Evolutionary conservation across 2,329 filamentous ascomycete genomes (phyloP).

Genomic region (Ceratocystis cacaofunesta): DNA sequence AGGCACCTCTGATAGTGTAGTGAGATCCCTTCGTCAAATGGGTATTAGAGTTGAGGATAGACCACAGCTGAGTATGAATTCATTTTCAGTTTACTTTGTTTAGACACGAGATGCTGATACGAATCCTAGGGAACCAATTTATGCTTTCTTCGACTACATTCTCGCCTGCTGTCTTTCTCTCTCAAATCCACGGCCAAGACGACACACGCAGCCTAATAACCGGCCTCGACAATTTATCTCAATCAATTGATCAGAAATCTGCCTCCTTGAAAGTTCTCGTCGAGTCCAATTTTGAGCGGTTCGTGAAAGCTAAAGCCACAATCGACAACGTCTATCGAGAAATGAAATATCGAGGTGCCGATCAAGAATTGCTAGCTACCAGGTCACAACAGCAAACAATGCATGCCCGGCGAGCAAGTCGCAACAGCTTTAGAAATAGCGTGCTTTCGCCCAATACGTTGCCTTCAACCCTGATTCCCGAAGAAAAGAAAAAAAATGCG

Average conservation of each 20-base stretch:
- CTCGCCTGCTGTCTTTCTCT: constrained; percentile 79
- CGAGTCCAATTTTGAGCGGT: constrained; percentile 95
- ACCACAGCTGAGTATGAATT: constrained; percentile 49
- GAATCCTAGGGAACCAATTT: constrained; percentile 62
- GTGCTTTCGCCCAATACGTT: constrained; percentile 23
- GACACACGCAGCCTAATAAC: constrained; percentile 67
- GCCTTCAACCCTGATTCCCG: constrained; percentile 26
- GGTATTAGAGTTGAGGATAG: constrained; percentile 79
- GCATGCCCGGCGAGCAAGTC: constrained; percentile 15
- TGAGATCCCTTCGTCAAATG: constrained; percentile 59
- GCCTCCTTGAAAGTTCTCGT: constrained; percentile 91
- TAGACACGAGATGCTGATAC: constrained; percentile 9
- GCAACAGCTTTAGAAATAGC: constrained; percentile 16
- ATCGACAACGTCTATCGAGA: constrained; percentile 98
- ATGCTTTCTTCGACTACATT: constrained; percentile 92
- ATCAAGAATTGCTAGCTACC: constrained; percentile 40
- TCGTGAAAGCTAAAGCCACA: constrained; percentile 91
- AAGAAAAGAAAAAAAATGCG: constrained; percentile 70
- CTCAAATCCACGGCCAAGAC: constrained; percentile 74
- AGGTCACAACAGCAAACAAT: constrained; percentile 46
- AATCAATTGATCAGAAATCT: constrained; percentile 93
- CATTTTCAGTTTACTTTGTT: constrained; percentile 1
- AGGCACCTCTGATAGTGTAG: constrained; percentile 75
- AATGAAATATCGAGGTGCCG: constrained; percentile 63
- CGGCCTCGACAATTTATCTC: constrained; percentile 73